Base-by-base conservation (phyloP, 2,329 filamentous ascomycete genomes). In the Tolypocladium album region DNA sequence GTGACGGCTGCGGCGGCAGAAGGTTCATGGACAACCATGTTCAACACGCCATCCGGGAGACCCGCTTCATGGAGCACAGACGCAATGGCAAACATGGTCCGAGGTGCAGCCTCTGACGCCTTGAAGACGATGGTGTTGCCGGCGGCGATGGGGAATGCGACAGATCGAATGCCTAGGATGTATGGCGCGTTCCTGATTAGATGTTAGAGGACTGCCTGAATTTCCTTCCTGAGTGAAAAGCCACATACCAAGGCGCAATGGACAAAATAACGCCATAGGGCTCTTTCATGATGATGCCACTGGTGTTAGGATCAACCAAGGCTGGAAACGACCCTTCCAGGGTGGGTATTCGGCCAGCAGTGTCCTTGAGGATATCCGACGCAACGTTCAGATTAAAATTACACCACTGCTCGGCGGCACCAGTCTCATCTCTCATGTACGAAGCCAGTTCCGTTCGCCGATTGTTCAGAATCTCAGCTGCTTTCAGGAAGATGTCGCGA, bases 91-190 rank as follows among this genome's bases (percentile, higher is more conserved):
- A 82, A 85, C 67, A 85, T 82, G 43, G 79, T 83, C 56, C 82
- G 82, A 0, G 89, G 89, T 2, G 83, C 81, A 11, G 84, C 67
- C 70, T 93, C 89, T 5, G 86, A 83, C 2, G 82, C 87, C 71
- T 92, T 93, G 62, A 92, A 75, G 15, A 93, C 79, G 22, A 83
- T 81, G 0, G 89, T 90, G 72, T 92, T 92, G n/a, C 89, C 89
- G 0, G 83, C 84, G 2, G 91, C 91, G 4, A 94, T 77, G 3
- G 90, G 86, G 63, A 82, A 83, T 12, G 80, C 74, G 27, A 89
- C 80, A 4, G 80, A 71, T 52, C 83, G 76, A 34, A 78, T 68
- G 22, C 80, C 81, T 13, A 86, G 75, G 61, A 84, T 79, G 62
- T 81, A 79, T 1, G 82, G 77, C 1, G 83, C 80, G 64, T 87